Evolutionary conservation across 495 filamentous ascomycete genomes (phyloP), one percentile per base, ranked within the genome.

Genomic region (Penicillium fimorum): DNA sequence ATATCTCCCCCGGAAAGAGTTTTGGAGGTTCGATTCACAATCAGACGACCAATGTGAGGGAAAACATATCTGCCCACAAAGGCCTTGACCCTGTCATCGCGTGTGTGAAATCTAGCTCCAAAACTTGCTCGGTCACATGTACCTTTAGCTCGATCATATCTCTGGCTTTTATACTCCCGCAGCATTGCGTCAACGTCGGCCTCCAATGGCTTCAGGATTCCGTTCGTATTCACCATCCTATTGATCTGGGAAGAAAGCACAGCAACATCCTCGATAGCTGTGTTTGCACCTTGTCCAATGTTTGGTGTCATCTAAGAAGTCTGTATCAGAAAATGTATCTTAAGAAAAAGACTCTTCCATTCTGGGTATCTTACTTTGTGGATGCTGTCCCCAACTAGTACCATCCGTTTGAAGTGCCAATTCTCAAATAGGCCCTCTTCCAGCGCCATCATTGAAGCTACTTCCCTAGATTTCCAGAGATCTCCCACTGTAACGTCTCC

Each of bases 281-380:
- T 40, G 22, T 55, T 55, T n/a, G 44, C 57, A 7, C 57, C 57
- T 40, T 60, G 57, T n/a, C 57, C 57, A 24, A 24, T 37, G 22
- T 50, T 46, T 27, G 52, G 52, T 18, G 49, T 58, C 56, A 58
- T 58, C 56, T 58, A 15, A 11, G 3, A 33, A 0, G n/a, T n/a
- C n/a, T n/a, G n/a, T n/a, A n/a, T n/a, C n/a, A n/a, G n/a, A n/a
- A n/a, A n/a, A n/a, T n/a, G n/a, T n/a, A n/a, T n/a, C n/a, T n/a
- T n/a, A n/a, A n/a, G n/a, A n/a, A n/a, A n/a, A n/a, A n/a, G n/a
- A n/a, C n/a, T n/a, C n/a, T n/a, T n/a, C n/a, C n/a, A n/a, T n/a
- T n/a, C n/a, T n/a, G n/a, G n/a, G n/a, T n/a, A n/a, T 48, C 17
- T 46, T n/a, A 56, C 54, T 43, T 63, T 63, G 48, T 57, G 57